phyloP scores from a whole-genome alignment of 148 eudicot genomes.

The Spergularia bocconei region DNA sequence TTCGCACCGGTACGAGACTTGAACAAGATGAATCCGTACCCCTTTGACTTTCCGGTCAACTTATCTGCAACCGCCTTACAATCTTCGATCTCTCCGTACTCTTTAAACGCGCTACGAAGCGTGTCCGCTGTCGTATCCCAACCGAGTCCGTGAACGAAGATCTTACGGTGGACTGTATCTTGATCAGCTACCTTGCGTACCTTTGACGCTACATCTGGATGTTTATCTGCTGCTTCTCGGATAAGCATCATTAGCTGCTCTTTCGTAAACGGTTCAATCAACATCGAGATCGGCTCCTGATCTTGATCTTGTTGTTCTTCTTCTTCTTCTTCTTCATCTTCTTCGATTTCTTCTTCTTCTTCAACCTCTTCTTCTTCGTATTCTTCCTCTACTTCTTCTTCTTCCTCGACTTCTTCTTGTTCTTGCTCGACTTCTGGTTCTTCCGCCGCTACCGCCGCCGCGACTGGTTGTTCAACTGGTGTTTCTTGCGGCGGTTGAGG shows the following conservation, averaged over 20 bases:
- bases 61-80: conserved; percentile 79
- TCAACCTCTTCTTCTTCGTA: conserved; percentile 13
- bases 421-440: conserved; percentile 19
- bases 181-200: conserved; percentile 60
- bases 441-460: background rate
- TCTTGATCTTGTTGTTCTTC: conserved; percentile 34
- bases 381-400: conserved; percentile 25
- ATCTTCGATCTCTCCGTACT: conserved; percentile 87
- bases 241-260: conserved; percentile 54
- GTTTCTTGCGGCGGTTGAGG: too few relatives aligned
- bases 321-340: conserved; percentile 23
- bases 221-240: conserved; percentile 52
- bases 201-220: conserved; percentile 40
- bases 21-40: conserved; percentile 78
- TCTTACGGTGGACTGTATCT: conserved; percentile 79
- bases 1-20: conserved; percentile 63
- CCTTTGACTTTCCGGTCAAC: conserved; percentile 73
- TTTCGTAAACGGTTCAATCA: conserved; percentile 79
- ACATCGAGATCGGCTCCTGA: conserved; percentile 62
- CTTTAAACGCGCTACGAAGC: conserved; percentile 39
- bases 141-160: conserved; percentile 86
- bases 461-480: background rate
- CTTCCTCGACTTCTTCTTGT: conserved; percentile 27
- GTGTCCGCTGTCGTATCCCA: conserved; percentile 86
- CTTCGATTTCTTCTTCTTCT: conserved; percentile 31